phyloP scores from a whole-genome alignment of 352 stramenopile species.

The Phytophthora citrophthora region DNA sequence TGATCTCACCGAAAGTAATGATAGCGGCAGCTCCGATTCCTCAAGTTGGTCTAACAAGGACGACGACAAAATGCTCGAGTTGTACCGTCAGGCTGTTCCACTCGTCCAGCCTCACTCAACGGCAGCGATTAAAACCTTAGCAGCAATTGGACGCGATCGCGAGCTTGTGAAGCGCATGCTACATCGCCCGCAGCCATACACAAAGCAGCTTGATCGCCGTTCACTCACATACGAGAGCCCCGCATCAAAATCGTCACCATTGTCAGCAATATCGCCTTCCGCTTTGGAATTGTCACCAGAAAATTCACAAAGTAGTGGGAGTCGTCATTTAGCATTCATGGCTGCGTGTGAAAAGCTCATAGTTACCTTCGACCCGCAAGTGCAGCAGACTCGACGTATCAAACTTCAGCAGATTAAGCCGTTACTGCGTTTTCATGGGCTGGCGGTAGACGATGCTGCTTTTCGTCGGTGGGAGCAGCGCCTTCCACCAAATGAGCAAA shows the following conservation, averaged over 20 bases:
- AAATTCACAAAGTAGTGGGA: slow-evolving; percentile 4
- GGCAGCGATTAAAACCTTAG: slow-evolving; percentile 61
- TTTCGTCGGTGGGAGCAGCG: slow-evolving; percentile 73
- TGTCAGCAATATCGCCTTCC: slow-evolving; percentile 1
- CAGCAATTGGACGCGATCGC: slow-evolving; percentile 50
- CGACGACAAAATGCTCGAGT: slow-evolving; percentile 31
- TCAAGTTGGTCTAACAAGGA: slow-evolving; percentile 3
- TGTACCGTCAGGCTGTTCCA: slow-evolving; percentile 64
- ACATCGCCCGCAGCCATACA: slow-evolving; percentile 43
- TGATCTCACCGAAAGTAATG: slow-evolving; percentile 7
- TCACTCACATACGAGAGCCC: slow-evolving; percentile 14
- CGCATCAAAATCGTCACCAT: slow-evolving; percentile 11
- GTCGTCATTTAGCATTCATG: slow-evolving; percentile 46
- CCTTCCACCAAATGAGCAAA: slow-evolving; percentile 20
- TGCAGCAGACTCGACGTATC: slow-evolving; percentile 37
- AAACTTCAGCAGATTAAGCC: slow-evolving; percentile 43
- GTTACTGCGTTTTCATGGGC: slow-evolving; percentile 46
- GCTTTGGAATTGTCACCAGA: slow-evolving; percentile 13
- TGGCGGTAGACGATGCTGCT: slow-evolving; percentile 44
- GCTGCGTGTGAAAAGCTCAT: slow-evolving; percentile 58
- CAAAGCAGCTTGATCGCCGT: slow-evolving; percentile 32
- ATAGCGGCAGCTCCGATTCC: slow-evolving; percentile 4
- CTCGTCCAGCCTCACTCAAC: slow-evolving; percentile 69
- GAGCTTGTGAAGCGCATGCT: slow-evolving; percentile 66
- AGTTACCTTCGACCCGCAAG: slow-evolving; percentile 48